Percentiles rank a stretch among this genome's conserved stretches.
Evolutionary conservation across 345 rosid genomes (phyloP).

Genomic region (Triadica sebifera): DNA sequence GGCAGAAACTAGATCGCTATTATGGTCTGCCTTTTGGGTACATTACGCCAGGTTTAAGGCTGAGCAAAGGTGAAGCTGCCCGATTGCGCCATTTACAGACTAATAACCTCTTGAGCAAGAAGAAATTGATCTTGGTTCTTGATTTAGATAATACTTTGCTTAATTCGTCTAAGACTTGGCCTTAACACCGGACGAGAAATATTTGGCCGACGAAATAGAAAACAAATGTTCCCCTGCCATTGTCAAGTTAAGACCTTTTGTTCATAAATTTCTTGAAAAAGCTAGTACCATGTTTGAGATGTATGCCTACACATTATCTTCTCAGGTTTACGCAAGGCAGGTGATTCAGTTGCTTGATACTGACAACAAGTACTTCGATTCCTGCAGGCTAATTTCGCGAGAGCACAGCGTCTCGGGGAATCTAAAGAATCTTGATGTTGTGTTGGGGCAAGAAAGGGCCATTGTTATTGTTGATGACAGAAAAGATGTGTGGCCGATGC

Average conservation of each 20-base stretch:
- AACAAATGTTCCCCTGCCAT: background rate
- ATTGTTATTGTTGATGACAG: conserved; percentile 7
- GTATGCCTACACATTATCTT: conserved; percentile 10
- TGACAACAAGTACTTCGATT: background rate
- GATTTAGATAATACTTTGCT: conserved; percentile 32
- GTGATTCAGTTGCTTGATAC: conserved; percentile 3
- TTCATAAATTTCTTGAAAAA: conserved; percentile 17
- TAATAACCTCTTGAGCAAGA: background rate
- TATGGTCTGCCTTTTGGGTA: conserved; percentile 15
- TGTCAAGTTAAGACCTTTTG: conserved; percentile 25
- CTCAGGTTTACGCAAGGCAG: background rate
- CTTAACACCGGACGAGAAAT: conserved; percentile 13
- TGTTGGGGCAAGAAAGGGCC: conserved; percentile 7
- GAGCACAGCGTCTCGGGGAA: background rate
- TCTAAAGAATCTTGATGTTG: background rate
- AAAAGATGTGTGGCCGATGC: background rate
- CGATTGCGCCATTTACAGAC: conserved; percentile 4
- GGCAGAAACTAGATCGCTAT: background rate
- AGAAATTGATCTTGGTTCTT: conserved; percentile 26
- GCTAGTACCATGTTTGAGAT: conserved; percentile 25
- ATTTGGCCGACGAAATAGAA: background rate
- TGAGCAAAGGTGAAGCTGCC: conserved; percentile 8
- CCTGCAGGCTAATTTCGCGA: background rate
- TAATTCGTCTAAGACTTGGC: background rate
- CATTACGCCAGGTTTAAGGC: conserved; percentile 10